Conservation (phyloP, 2,329 filamentous ascomycete species). For the Tolypocladium ophioglossoides region DNA sequence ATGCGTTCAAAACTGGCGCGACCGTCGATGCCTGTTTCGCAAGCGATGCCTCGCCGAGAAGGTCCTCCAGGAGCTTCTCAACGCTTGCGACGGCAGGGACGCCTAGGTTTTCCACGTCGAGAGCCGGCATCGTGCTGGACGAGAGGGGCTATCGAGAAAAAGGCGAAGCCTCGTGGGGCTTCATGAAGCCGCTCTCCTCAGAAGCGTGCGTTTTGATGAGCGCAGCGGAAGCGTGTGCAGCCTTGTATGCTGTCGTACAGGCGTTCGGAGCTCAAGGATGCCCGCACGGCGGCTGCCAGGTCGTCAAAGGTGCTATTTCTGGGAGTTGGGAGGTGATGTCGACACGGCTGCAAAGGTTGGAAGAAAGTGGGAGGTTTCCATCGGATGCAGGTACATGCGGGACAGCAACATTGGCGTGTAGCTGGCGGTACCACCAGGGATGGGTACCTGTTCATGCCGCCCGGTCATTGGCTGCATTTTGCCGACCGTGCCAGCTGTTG, state of each 20-base stretch:
- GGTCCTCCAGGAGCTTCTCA: slow-evolving; percentile 39
- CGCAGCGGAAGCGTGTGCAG: background rate
- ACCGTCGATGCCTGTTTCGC: slow-evolving; percentile 50
- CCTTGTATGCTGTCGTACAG: background rate
- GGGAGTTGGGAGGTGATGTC: background rate
- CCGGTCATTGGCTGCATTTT: background rate
- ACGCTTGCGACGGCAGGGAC: slow-evolving; percentile 44
- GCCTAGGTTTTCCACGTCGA: slow-evolving; percentile 33
- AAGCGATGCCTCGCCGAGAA: slow-evolving; percentile 47
- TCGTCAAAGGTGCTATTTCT: background rate
- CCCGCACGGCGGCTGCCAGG: background rate
- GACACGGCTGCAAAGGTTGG: background rate
- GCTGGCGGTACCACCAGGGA: background rate
- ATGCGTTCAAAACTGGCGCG: slow-evolving; percentile 66
- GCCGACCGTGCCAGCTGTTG: background rate
- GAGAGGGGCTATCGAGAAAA: background rate
- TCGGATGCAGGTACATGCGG: background rate
- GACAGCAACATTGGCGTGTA: background rate
- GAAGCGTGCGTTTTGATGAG: background rate
- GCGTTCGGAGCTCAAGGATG: background rate
- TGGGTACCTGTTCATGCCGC: background rate
- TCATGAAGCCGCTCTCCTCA: background rate
- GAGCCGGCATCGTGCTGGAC: slow-evolving; percentile 36
- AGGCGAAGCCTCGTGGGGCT: background rate
- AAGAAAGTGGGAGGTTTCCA: background rate